Conservation (phyloP, 768 basidiomycete species). For the Dentipellis fragilis region DNA sequence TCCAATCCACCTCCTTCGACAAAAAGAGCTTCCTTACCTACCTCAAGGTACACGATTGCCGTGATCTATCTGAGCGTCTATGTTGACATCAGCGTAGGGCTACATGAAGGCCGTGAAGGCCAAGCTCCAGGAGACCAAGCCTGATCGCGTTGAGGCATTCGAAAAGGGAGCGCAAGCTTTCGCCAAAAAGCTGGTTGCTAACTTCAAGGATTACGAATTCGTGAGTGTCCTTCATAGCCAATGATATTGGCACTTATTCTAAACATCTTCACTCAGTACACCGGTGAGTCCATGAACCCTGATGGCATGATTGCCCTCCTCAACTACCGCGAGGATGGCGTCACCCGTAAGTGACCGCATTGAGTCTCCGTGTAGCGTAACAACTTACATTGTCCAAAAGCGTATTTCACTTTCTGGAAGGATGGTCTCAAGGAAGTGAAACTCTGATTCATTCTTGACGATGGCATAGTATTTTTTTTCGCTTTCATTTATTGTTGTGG, state of each 20-base stretch:
- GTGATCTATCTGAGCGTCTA: background rate
- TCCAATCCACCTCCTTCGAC: conserved; percentile 73
- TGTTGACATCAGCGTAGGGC: conserved; percentile 31
- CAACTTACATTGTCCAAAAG: conserved; percentile 23
- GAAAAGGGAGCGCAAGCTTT: conserved; percentile 69
- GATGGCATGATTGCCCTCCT: conserved; percentile 92
- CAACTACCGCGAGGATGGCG: conserved; percentile 86
- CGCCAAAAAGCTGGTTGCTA: conserved; percentile 82
- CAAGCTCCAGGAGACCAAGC: conserved; percentile 40
- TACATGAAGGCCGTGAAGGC: conserved; percentile 93
- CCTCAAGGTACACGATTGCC: conserved; percentile 53
- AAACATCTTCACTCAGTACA: conserved; percentile 37
- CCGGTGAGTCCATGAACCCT: conserved; percentile 66
- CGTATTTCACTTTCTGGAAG: conserved; percentile 94
- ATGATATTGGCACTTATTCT: background rate
- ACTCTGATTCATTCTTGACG: conserved; percentile 27
- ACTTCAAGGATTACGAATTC: conserved; percentile 94
- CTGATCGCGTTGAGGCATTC: conserved; percentile 62
- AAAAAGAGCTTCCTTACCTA: conserved; percentile 80
- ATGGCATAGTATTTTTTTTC: too few species aligned
- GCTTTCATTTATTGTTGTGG: too few species aligned
- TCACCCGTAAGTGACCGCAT: conserved; percentile 53
- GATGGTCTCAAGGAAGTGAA: conserved; percentile 82
- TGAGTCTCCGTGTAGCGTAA: background rate
- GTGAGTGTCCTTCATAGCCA: conserved; percentile 31